Base-by-base conservation (phyloP, 2,329 filamentous ascomycete genomes). In the Leptographium lundbergii region DNA sequence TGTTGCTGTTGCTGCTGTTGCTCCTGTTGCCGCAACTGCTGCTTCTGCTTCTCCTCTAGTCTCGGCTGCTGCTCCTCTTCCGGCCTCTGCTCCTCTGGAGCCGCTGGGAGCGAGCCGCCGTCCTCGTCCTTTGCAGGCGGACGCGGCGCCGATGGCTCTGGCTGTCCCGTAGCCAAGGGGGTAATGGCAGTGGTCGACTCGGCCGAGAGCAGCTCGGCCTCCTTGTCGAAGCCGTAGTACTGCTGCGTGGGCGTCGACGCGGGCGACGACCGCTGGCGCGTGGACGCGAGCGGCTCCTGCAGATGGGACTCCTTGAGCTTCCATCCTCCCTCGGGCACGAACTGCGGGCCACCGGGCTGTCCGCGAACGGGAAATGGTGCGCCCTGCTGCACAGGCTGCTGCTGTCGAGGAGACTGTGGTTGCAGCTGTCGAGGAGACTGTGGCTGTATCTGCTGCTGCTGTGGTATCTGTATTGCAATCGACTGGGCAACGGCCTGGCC, bases 301-400 rank as follows among this genome's bases (percentile, higher is more conserved):
- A 83, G 69, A 60, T 79, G 74, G 11, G 80, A 82, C 67, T 81
- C 79, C 62, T 82, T 74, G 6, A 80, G 67, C 56, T 76, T 79
- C 80, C 80, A 83, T 22, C 74, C 74, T 0, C 74, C 75, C n/a
- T 70, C 68, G 1, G 73, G 74, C 29, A 73, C 73, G 3, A 77
- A 69, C 32, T 66, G 71, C 39, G 74, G 32, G 51, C 62, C 14
- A 60, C 60, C 24, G 59, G 62, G 39, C 19, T 58, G 39, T 10
- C 42, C 54, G 5, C 5, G 51, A 3, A 11, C 9, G 19, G 29
- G 14, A 25, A 45, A 39, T 7, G 9, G 11, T 11, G 52, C 22
- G 19, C 24, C 17, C 19, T 25, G 42, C 19, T 25, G 54, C 1
- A 17, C 11, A 4, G 34, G 22, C 27, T 22, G 34, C 42, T 56